Base-by-base conservation (phyloP, 768 basidiomycete genomes). In the Leccinellum luteum region DNA sequence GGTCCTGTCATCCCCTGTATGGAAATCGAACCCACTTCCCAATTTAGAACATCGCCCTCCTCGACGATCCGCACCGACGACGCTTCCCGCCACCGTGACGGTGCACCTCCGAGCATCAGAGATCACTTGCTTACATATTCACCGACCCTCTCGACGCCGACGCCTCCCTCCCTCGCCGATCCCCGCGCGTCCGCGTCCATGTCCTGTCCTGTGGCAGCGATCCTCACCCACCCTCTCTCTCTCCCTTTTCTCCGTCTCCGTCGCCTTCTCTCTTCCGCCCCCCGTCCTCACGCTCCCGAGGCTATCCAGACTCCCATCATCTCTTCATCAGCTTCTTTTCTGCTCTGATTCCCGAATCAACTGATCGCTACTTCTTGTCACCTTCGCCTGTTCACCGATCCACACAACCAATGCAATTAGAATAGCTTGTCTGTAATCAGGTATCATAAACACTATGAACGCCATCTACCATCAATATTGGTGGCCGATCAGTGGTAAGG, bases 21-120 rank as follows among this genome's bases (percentile, higher is more conserved):
- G 60, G 67, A 60, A 57, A 60, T 63, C 64, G 60, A 67, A 65
- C 60, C 21, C 48, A 47, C 41, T 2, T 50, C 62, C 49, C 53
- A 34, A 57, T 71, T 34, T 55, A 58, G 69, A 14, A 59, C 19
- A 1, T 41, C 13, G 15, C 47, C 59, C 56, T 60, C 63, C 63
- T 65, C 66, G 63, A 64, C 67, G 67, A 73, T 73, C 71, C 69
- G 60, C 69, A 47, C 69, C 69, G 69, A 64, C 69, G 56, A 43
- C 34, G 14, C 49, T 52, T 7, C 60, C 58, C 57, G 55, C 55
- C 50, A 56, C 55, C 48, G 10, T 52, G 59, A 43, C 41, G 19
- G 41, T 13, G 41, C 50, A 30, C 49, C 53, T 61, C 54, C 60
- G 25, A 25, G 25, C 25, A 61, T 50, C 53, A 32, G 10, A 50